A percentile compares a stretch with the other conserved stretches of the same genome.
These are phyloP conservation scores for Sarocladium oryzae DNA, from an alignment of 2,329 filamentous ascomycete species.

Conservation along the genomic window DNA sequence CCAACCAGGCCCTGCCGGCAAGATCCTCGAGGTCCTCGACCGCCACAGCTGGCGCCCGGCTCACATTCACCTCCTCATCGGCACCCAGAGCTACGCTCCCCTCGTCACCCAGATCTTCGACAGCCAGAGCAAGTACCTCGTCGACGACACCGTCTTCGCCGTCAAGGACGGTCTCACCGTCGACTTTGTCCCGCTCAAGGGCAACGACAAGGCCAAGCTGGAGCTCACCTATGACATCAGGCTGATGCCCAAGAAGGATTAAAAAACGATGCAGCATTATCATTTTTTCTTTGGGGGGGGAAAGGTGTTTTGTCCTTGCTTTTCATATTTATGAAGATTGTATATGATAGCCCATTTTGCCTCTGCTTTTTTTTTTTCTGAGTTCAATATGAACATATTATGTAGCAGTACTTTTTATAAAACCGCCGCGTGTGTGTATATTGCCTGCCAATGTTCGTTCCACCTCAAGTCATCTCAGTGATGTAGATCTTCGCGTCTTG, in stretches of 20 bases:
- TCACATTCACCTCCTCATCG: slow-evolving; percentile 53
- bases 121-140: slow-evolving; percentile 54
- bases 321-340: too few relatives aligned
- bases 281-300: not conserved
- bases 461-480: too few relatives aligned
- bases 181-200: slow-evolving; percentile 30
- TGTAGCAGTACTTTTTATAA: too few relatives aligned
- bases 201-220: slow-evolving; percentile 42
- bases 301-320: not conserved
- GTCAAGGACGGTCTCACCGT: slow-evolving; percentile 45
- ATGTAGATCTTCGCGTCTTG: too few relatives aligned
- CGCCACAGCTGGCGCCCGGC: slow-evolving; percentile 51
- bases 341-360: too few relatives aligned
- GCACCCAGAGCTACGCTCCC: slow-evolving; percentile 47
- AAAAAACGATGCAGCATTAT: not conserved
- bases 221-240: slow-evolving; percentile 58
- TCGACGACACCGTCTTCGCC: slow-evolving; percentile 45
- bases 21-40: slow-evolving; percentile 46
- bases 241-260: slow-evolving; percentile 23
- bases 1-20: slow-evolving; percentile 47
- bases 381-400: too few relatives aligned
- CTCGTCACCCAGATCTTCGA: slow-evolving; percentile 74
- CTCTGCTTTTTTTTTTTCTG: too few relatives aligned
- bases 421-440: too few relatives aligned
- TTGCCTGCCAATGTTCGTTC: too few relatives aligned